Evolutionary conservation across 495 filamentous ascomycete species (phyloP).

Genomic region (Podospora conica): DNA sequence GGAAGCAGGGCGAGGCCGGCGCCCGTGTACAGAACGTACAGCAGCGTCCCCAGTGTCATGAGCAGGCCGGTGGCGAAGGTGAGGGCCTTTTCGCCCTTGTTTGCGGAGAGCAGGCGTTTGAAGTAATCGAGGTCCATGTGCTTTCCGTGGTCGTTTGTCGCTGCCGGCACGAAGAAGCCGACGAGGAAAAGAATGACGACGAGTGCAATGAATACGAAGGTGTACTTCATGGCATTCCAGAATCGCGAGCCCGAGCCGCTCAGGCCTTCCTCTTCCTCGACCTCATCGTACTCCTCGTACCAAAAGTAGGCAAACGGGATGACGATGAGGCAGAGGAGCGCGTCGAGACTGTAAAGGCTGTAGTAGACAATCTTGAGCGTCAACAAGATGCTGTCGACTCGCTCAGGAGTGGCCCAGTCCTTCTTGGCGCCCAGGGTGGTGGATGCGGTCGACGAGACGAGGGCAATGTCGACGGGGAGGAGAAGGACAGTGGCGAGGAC

Average conservation of each 20-base stretch:
- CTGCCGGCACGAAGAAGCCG: slow-evolving; percentile 85
- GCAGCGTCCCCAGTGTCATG: slow-evolving; percentile 72
- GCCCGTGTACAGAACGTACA: slow-evolving; percentile 85
- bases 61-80: slow-evolving; percentile 83
- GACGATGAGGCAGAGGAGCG: slow-evolving; percentile 80
- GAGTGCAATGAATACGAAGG: slow-evolving; percentile 72
- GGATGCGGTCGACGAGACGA: slow-evolving; percentile 82
- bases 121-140: slow-evolving; percentile 83
- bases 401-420: slow-evolving; percentile 81
- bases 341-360: slow-evolving; percentile 83
- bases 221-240: slow-evolving; percentile 85
- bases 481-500: slow-evolving; percentile 90
- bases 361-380: slow-evolving; percentile 90
- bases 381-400: slow-evolving; percentile 66
- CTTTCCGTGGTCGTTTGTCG: slow-evolving; percentile 52
- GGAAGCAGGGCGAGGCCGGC: slow-evolving; percentile 85
- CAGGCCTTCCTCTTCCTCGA: slow-evolving; percentile 68
- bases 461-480: slow-evolving; percentile 88
- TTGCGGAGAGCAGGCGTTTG: slow-evolving; percentile 73
- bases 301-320: slow-evolving; percentile 97
- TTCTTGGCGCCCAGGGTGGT: slow-evolving; percentile 76
- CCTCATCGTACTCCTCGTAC: slow-evolving; percentile 94
- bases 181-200: slow-evolving; percentile 79
- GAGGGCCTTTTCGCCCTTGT: slow-evolving; percentile 86
- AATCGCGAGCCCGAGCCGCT: slow-evolving; percentile 62